Percentiles rank a stretch among this genome's conserved stretches.
phyloP scores from a whole-genome alignment of 257 asterid species.

The Gentiana macrophylla region DNA sequence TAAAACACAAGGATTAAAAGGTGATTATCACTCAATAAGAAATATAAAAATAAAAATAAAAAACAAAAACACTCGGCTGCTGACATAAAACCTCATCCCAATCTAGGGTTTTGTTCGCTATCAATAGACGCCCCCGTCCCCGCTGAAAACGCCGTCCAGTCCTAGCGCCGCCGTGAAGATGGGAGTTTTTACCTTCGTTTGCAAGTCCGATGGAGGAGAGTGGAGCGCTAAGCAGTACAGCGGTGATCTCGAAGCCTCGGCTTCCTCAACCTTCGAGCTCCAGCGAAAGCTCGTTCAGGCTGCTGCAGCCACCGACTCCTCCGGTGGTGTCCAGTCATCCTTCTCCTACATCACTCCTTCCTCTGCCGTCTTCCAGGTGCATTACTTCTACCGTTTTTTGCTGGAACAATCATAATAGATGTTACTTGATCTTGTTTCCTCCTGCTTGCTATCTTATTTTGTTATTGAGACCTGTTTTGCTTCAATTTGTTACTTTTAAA shows the following conservation, averaged over 20 bases:
- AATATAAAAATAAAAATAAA: too few species aligned
- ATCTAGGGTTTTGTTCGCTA: too few species aligned
- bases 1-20: too few species aligned
- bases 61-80: too few species aligned
- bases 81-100: too few species aligned
- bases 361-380: slow-evolving; percentile 84
- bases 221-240: slow-evolving; percentile 54
- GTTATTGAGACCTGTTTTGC: not conserved
- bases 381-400: not conserved
- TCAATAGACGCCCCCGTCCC: too few species aligned
- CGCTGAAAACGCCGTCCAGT: too few species aligned
- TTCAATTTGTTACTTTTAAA: too few species aligned
- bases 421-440: too few species aligned
- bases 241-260: slow-evolving; percentile 52
- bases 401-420: too few species aligned
- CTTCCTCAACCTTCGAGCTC: slow-evolving; percentile 35
- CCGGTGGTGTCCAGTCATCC: slow-evolving; percentile 75
- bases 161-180: slow-evolving; percentile 9
- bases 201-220: slow-evolving; percentile 29
- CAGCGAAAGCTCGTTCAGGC: slow-evolving; percentile 83
- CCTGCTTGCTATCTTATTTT: not conserved
- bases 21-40: too few species aligned
- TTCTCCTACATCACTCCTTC: slow-evolving; percentile 58
- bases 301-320: slow-evolving; percentile 49
- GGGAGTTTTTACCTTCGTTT: slow-evolving; percentile 64